phyloP scores from a whole-genome alignment of 2,329 filamentous ascomycete genomes.

The Zymoseptoria passerinii region DNA sequence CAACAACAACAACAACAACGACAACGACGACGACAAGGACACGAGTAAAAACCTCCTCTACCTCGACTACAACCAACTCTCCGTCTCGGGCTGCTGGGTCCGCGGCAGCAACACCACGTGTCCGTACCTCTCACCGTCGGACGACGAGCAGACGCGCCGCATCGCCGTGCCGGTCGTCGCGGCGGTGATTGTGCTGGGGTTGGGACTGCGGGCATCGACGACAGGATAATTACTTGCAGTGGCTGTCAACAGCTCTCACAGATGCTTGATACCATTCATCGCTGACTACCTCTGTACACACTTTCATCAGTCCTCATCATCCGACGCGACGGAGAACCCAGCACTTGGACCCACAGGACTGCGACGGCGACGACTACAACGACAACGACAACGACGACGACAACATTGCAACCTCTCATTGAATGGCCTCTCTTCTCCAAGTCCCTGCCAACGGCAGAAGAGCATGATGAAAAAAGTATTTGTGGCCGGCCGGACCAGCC shows the following conservation, averaged over 20 bases:
- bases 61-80: slow-evolving; percentile 54
- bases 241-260: background rate
- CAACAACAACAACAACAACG: no score
- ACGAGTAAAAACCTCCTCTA: slow-evolving; percentile 35
- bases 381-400: background rate
- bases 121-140: slow-evolving; percentile 41
- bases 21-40: slow-evolving; percentile 21
- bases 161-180: slow-evolving; percentile 56
- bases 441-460: background rate
- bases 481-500: background rate
- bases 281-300: background rate
- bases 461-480: background rate
- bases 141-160: slow-evolving; percentile 34
- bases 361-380: background rate
- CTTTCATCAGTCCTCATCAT: background rate
- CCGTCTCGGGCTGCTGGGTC: slow-evolving; percentile 53
- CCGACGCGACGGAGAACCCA: background rate
- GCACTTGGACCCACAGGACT: background rate
- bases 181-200: slow-evolving; percentile 52
- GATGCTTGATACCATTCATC: background rate
- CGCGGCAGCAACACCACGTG: slow-evolving; percentile 48
- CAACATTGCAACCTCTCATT: background rate
- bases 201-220: slow-evolving; percentile 31
- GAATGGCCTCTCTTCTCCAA: background rate
- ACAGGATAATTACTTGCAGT: background rate